Evolutionary conservation across 2,329 filamentous ascomycete species (phyloP), one percentile per base, ranked within the genome.

Genomic region (Neofusicoccum cordaticola): DNA sequence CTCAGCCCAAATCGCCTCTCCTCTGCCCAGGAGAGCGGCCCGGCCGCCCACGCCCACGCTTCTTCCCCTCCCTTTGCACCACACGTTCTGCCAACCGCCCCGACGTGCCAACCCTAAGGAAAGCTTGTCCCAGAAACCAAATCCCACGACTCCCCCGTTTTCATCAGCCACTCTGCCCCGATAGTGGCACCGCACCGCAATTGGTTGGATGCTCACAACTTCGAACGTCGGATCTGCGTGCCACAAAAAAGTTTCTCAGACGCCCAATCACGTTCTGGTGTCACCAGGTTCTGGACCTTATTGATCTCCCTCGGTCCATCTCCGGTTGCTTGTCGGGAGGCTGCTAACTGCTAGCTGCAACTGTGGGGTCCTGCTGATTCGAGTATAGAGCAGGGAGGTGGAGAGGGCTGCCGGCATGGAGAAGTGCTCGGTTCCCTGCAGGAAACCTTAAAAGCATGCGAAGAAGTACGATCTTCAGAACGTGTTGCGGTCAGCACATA

Each of bases 151-250:
- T 7, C 15, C 27, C 9, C 56, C 56, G 56, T 47, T 58, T 58
- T 58, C 56, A 45, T 58, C 56, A 58, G 41, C 56, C 56, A 47
- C 56, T 17, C 17, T 19, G n/a, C 53, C 17, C 17, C 42, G 42
- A 47, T 47, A 19, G 27, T 37, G 56, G 41, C 39, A 44, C 42
- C 11, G 22, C 4, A 12, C 17, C 15, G n/a, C 42, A 39, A 60
- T 60, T 60, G 41, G 56, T 15, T 11, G 42, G 5, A 35, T 7
- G 11, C 11, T 12, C 3, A 31, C 31, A 60, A 60, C 56, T 45
- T 60, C 42, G 42, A 47, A 60, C 56, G 31, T 60, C 56, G 56
- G 56, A 60, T 60, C 56, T 60, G n/a, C 56, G 56, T 60, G 56
- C 56, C 56, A 60, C 56, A 60, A 19, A 45, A 52, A 47, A 37